Percentiles rank a stretch among this genome's conserved stretches.
Conservation (phyloP, 192 early-diverging fungal genomes). For the Phlyctochytrium planicorne region DNA sequence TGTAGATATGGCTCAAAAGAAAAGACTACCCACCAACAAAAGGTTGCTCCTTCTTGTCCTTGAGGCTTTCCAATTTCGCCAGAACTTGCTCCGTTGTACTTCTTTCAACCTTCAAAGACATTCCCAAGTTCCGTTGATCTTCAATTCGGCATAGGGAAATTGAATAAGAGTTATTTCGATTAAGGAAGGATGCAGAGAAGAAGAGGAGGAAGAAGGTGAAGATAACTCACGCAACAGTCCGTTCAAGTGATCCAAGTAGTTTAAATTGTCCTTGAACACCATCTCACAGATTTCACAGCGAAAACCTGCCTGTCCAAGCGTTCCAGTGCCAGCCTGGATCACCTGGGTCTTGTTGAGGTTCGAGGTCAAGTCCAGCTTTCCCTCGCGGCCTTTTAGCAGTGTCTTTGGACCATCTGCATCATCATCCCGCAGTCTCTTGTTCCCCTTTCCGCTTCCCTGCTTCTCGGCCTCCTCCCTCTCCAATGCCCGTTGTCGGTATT, state of each 20-base stretch:
- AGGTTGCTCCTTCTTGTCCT: constrained; percentile 64
- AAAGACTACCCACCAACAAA: background rate
- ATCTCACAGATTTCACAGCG: constrained; percentile 89
- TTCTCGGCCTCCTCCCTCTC: constrained; percentile 60
- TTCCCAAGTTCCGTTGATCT: constrained; percentile 81
- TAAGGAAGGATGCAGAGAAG: background rate
- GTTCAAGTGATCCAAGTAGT: constrained; percentile 91
- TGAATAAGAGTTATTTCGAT: background rate
- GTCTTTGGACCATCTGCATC: constrained; percentile 23
- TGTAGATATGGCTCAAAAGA: background rate
- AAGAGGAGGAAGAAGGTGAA: constrained; percentile 3
- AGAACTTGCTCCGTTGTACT: constrained; percentile 75
- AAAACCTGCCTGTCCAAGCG: constrained; percentile 80
- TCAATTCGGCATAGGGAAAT: constrained; percentile 12
- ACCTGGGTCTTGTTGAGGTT: constrained; percentile 83
- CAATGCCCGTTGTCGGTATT: constrained; percentile 65
- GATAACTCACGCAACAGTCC: constrained; percentile 71
- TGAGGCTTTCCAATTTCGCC: constrained; percentile 66
- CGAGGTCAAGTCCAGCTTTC: constrained; percentile 66
- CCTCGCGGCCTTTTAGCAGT: constrained; percentile 57
- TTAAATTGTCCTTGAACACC: constrained; percentile 85
- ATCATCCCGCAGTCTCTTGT: constrained; percentile 26
- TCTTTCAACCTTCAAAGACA: constrained; percentile 80
- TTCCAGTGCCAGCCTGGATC: constrained; percentile 58
- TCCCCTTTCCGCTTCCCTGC: constrained; percentile 18